These are phyloP conservation scores for Tolypocladium nubicola DNA, from an alignment of 2,329 filamentous ascomycete genomes.

Conservation along the genomic window DNA sequence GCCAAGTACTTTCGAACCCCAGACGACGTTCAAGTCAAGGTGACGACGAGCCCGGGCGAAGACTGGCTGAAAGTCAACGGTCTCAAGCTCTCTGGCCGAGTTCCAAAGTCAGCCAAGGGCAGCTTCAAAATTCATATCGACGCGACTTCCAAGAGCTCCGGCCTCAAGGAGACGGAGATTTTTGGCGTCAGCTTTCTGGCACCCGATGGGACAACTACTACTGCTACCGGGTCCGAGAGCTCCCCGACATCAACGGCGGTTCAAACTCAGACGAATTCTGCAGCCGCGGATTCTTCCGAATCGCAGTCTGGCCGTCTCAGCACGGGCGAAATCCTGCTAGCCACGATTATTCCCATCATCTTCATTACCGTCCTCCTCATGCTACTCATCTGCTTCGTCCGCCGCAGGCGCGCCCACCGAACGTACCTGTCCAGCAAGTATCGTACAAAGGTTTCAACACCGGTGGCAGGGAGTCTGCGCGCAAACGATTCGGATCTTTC, in stretches of 20 bases:
- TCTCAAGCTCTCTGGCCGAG: constrained; percentile 27
- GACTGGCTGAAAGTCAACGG: constrained; percentile 33
- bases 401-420: constrained; percentile 17
- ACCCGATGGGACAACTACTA: constrained; percentile 12
- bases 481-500: constrained; percentile 14
- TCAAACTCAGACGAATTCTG: constrained; percentile 10
- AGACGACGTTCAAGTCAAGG: constrained; percentile 23
- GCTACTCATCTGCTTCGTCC: constrained; percentile 21
- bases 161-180: constrained; percentile 23
- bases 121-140: constrained; percentile 19
- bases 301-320: constrained; percentile 12
- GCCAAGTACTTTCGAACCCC: constrained; percentile 29
- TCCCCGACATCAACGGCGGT: constrained; percentile 13
- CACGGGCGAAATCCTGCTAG: constrained; percentile 27
- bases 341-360: constrained; percentile 32
- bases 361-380: constrained; percentile 21
- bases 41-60: constrained; percentile 23
- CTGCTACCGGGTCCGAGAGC: constrained; percentile 10
- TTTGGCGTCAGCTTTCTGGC: constrained; percentile 25
- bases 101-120: constrained; percentile 24
- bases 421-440: constrained; percentile 18
- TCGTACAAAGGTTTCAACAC: constrained; percentile 21
- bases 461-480: constrained; percentile 16
- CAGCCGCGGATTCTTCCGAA: constrained; percentile 4
- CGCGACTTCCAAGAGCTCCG: constrained; percentile 21